Evolutionary conservation across 768 basidiomycete species (phyloP).

Genomic region (Mycena maculata): DNA sequence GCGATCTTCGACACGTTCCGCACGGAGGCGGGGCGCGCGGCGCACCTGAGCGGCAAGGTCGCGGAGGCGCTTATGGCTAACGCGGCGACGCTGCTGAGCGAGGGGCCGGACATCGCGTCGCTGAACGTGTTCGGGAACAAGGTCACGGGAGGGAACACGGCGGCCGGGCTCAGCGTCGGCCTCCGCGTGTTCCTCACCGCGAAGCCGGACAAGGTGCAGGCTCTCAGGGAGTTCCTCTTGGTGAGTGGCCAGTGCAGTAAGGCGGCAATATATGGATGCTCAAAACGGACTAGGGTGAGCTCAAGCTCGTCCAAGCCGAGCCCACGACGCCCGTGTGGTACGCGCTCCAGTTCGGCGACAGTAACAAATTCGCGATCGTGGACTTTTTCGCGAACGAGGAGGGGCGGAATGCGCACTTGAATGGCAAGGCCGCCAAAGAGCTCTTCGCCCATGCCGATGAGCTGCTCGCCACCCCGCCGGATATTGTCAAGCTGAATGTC

Average conservation of each 20-base stretch:
- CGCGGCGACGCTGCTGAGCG: conserved; percentile 42
- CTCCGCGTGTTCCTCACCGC: conserved; percentile 50
- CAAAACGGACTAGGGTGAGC: conserved; percentile 38
- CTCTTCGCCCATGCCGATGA: conserved; percentile 48
- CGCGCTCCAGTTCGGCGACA: conserved; percentile 51
- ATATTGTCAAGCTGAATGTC: conserved; percentile 48
- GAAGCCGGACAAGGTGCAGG: conserved; percentile 49
- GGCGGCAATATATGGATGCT: neutral
- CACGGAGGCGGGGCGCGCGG: conserved; percentile 45
- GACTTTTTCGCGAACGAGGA: conserved; percentile 50
- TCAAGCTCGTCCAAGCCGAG: conserved; percentile 50
- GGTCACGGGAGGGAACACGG: conserved; percentile 37
- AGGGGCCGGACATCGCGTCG: conserved; percentile 42
- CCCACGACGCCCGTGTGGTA: conserved; percentile 51
- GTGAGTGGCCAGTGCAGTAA: conserved; percentile 35
- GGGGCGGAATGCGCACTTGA: conserved; percentile 48
- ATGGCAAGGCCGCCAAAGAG: conserved; percentile 49
- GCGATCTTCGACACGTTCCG: conserved; percentile 56
- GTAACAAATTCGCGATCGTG: conserved; percentile 50
- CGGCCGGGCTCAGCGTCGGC: conserved; percentile 43
- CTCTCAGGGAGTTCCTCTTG: conserved; percentile 49
- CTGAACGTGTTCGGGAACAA: conserved; percentile 47
- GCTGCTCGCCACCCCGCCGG: conserved; percentile 43
- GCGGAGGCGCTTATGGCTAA: conserved; percentile 50
- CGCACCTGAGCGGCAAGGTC: conserved; percentile 50